Percentiles rank a stretch among this genome's conserved stretches.
phyloP scores from a whole-genome alignment of 1,284 basidiomycete genomes.

The Trametes sp. region DNA sequence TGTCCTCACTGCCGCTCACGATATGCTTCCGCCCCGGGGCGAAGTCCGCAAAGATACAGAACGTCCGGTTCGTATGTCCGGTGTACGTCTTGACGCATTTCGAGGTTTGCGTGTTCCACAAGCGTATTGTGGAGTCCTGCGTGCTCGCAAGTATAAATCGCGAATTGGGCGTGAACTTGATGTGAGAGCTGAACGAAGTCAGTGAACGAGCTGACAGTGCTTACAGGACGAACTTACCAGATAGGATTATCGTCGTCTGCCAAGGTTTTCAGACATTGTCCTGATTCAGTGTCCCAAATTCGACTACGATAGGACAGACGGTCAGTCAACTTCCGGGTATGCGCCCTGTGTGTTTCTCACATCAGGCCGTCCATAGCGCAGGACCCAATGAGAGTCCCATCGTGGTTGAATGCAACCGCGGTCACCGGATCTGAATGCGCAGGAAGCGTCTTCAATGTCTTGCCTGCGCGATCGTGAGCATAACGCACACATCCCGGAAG shows the following conservation, averaged over 20 bases:
- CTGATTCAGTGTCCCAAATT: slow-evolving; percentile 96
- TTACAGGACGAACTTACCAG: slow-evolving; percentile 60
- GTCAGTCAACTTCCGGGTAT: too few relatives aligned
- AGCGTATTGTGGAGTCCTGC: slow-evolving; percentile 90
- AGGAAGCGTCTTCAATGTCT: slow-evolving; percentile 81
- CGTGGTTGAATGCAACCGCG: slow-evolving; percentile 90
- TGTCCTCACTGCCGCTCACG: slow-evolving; percentile 91
- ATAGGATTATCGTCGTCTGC: slow-evolving; percentile 97
- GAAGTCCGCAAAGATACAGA: slow-evolving; percentile 74
- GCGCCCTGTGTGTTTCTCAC: too few relatives aligned
- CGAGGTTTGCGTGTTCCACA: slow-evolving; percentile 95
- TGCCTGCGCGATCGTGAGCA: slow-evolving; percentile 55
- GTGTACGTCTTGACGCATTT: slow-evolving; percentile 93
- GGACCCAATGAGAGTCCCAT: slow-evolving; percentile 93
- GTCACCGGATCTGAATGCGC: slow-evolving; percentile 98
- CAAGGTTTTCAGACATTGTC: slow-evolving; percentile 96
- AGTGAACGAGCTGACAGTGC: slow-evolving; percentile 10
- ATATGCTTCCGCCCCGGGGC: slow-evolving; percentile 68
- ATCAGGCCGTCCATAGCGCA: slow-evolving; percentile 97
- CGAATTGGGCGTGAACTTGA: slow-evolving; percentile 91
- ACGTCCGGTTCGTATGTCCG: slow-evolving; percentile 85
- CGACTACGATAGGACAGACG: slow-evolving; percentile 73
- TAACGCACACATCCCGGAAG: background rate
- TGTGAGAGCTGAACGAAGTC: slow-evolving; percentile 67
- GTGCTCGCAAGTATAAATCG: slow-evolving; percentile 89